Base-by-base conservation (phyloP, 371 early-diverging fungal genomes). In the Rhizoclosmatium hyalinum region DNA sequence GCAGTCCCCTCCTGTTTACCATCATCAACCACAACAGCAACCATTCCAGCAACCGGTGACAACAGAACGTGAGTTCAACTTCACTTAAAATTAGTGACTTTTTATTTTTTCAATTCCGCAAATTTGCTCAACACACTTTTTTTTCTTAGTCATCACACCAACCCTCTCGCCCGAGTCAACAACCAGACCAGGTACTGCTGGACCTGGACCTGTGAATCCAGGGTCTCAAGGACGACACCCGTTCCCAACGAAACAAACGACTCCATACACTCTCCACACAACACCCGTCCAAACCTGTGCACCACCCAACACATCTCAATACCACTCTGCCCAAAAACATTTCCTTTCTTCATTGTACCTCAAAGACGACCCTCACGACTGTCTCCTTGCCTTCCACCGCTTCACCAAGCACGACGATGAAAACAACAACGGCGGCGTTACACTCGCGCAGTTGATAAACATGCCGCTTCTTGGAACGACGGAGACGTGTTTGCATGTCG, bases 401-500 rank as follows among this genome's bases (percentile, higher is more conserved):
- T 66, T 44, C 24, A 2, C 2, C 5, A 47, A 24, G n/a, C 8
- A 4, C 17, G n/a, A 21, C 5, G 21, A 14, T 6, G 32, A 24
- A 19, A 19, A 58, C 14, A 8, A 58, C 21, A 6, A 19, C 10
- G 53, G 19, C 53, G 66, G 42, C 4, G 24, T 66, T 21, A 17
- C 50, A 6, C 8, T 66, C 4, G 8, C 42, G n/a, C 50, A 66
- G 24, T 12, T 66, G 21, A 39, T 66, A 14, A 66, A 66, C 32
- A 12, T 42, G 19, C 66, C 66, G 0, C 66, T 66, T 14, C 50
- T 66, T 19, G 66, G 17, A 17, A 66, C 66, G 21, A 42, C 41
- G 19, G 50, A 47, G 17, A 50, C 66, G 50, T 42, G n/a, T 14
- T 24, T 66, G 47, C 66, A 66, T 47, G 47, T 66, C 47, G 66